Evolutionary conservation across 1,284 basidiomycete species (phyloP).

Genomic region (Rhizopogon parksii): DNA sequence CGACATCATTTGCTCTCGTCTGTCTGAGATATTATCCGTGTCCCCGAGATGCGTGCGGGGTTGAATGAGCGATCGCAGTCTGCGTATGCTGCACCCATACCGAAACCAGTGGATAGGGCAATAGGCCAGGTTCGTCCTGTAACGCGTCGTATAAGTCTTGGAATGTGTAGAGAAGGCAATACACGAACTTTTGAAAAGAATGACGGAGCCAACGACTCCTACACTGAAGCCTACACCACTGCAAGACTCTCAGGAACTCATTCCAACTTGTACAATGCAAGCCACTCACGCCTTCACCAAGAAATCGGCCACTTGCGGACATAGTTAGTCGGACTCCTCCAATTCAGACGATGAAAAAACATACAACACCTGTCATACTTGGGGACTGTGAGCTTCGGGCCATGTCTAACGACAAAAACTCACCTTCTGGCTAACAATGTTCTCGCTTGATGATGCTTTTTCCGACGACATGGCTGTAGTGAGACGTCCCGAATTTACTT

Average conservation of each 20-base stretch:
- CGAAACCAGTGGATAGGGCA: conserved; percentile 88
- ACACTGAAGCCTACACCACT: conserved; percentile 93
- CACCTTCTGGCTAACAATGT: conserved; percentile 82
- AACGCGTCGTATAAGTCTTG: conserved; percentile 7
- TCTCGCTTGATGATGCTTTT: conserved; percentile 74
- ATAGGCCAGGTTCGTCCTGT: conserved; percentile 96
- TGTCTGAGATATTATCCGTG: conserved; percentile 57
- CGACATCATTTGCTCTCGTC: conserved; percentile 19
- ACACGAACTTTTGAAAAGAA: conserved; percentile 89
- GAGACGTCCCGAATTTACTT: conserved; percentile 7
- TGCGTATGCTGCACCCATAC: conserved; percentile 82
- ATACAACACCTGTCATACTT: conserved; percentile 90
- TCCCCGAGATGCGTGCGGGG: conserved; percentile 87
- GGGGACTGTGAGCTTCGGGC: neutral
- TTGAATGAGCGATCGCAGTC: conserved; percentile 97
- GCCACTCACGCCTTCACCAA: conserved; percentile 66
- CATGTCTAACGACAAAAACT: conserved; percentile 14
- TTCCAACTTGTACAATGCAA: conserved; percentile 12
- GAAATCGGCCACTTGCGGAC: conserved; percentile 60
- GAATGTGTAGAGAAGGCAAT: conserved; percentile 6
- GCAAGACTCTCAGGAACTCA: conserved; percentile 24
- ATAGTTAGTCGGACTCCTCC: conserved; percentile 11
- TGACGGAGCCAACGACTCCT: conserved; percentile 90
- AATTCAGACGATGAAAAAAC: conserved; percentile 32
- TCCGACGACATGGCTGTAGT: conserved; percentile 39